Conservation (phyloP, 805 yeast genomes). For the Wickerhamomyces bovis region DNA sequence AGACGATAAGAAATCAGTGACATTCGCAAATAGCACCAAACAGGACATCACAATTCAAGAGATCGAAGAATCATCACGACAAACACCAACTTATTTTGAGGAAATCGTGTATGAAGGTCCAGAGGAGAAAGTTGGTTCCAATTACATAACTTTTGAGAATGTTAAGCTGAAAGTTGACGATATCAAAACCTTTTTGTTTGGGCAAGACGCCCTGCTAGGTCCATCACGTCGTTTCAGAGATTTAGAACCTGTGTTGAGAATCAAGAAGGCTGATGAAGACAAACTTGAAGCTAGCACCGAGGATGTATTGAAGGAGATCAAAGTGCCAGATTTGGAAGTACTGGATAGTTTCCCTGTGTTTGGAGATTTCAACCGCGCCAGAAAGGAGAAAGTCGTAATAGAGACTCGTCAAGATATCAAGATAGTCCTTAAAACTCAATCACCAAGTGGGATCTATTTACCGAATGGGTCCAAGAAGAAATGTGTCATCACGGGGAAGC, state of each 20-base stretch:
- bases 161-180: slow-evolving; percentile 23
- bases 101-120: slow-evolving; percentile 58
- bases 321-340: slow-evolving; percentile 33
- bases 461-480: slow-evolving; percentile 62
- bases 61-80: slow-evolving; percentile 10
- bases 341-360: slow-evolving; percentile 43
- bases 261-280: slow-evolving; percentile 25
- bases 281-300: neutral
- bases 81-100: slow-evolving; percentile 9
- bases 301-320: slow-evolving; percentile 28
- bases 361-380: slow-evolving; percentile 46
- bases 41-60: slow-evolving; percentile 3
- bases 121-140: slow-evolving; percentile 49
- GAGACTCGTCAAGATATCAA: slow-evolving; percentile 44
- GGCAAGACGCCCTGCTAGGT: slow-evolving; percentile 48
- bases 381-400: slow-evolving; percentile 36
- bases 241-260: slow-evolving; percentile 43
- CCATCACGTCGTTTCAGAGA: slow-evolving; percentile 49
- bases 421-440: slow-evolving; percentile 53
- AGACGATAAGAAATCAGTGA: slow-evolving; percentile 11
- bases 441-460: slow-evolving; percentile 68
- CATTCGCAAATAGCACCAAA: slow-evolving; percentile 15
- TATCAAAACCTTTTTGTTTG: slow-evolving; percentile 45
- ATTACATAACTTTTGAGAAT: slow-evolving; percentile 45
- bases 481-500: slow-evolving; percentile 73